Evolutionary conservation across 805 yeast genomes (phyloP), one percentile per base, ranked within the genome.

Genomic region (Tetrapisispora pingtungensis): DNA sequence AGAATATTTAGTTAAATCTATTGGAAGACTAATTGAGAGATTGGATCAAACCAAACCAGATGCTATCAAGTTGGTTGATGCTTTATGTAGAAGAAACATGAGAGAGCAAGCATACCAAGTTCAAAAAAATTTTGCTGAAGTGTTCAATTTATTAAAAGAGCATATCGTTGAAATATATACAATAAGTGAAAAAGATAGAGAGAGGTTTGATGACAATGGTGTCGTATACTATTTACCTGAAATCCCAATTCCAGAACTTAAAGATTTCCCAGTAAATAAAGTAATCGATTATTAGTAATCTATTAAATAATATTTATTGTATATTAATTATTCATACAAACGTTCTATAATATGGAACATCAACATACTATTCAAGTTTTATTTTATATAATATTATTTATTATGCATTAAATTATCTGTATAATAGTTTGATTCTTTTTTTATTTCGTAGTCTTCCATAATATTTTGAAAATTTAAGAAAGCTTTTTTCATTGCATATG

Each of bases 161-260:
- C 72, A 82, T 51, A 68, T 84, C 24, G 74, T 61, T 15, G 97
- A 89, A 62, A 84, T 93, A 20, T 90, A 84, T 66, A 69, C 74
- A 38, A 78, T 88, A 62, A 81, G 84, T 51, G 96, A 87, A 54
- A 77, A 77, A 52, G 96, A 89, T 55, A 74, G 96, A 53, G 94
- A 87, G 65, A 77, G 97, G 64, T 66, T 84, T 45, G 90, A 89
- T 60, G 97, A 89, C 33, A 77, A 85, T 49, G 97, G 97, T 1
- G 80, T 83, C 50, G 75, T 85, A 10, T 90, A 86, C 55, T 71
- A 77, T 49, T 72, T 85, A 30, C 85, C 84, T 10, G 90, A 80
- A 59, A 81, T 82, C 33, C 87, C 90, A 1, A 70, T 72, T 20
- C 96, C 96, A 1, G 63, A 54, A 12, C 74, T 86, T 47, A 69